Base-by-base conservation (phyloP, 176 grass and related monocot genomes). In the Elaeis guineensis region DNA sequence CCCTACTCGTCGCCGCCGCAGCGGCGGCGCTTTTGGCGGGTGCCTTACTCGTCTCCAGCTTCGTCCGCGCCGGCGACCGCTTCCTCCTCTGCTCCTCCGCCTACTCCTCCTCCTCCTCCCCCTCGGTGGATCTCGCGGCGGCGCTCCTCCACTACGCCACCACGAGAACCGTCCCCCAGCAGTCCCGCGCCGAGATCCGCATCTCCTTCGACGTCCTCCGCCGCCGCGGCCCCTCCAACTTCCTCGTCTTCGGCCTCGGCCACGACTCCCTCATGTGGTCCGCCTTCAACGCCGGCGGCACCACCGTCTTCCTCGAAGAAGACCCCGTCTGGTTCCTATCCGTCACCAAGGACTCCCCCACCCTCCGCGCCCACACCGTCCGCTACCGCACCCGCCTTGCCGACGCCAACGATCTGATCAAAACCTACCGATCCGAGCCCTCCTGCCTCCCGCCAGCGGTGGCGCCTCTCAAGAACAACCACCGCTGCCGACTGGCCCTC, bases 271-370 rank as follows among this genome's bases (percentile, higher is more conserved):
- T 19, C 25, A 78, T 86, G 4, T 86, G 83, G 83, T 65, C 79
- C 69, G 78, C 83, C 58, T 73, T 86, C 50, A 86, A 86, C 83
- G 69, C 77, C 4, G 83, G 77, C 19, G 83, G 83, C 64, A 54
- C 54, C 78, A 86, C 83, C 22, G 55, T 86, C 4, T 86, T 86
- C 83, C 83, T 86, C 14, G 83, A 85, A 77, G 83, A 85, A 62
- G 83, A 85, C 17, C 77, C 77, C 1, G 29, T 19, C 0, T 85
- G 83, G 83, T 80, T 76, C 63, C 52, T 57, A 26, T 17, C 23
- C 28, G 77, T 76, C 21, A 52, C 22, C 2, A 28, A 23, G 0
- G 69, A 55, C 51, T 62, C 72, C 21, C 83, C 83, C 17, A 32
- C 58, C 77, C 83, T 85, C 52, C 77, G 73, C 49, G 83, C 73